Base-by-base conservation (phyloP, 345 rosid species). In the Orychophragmus violaceus region DNA sequence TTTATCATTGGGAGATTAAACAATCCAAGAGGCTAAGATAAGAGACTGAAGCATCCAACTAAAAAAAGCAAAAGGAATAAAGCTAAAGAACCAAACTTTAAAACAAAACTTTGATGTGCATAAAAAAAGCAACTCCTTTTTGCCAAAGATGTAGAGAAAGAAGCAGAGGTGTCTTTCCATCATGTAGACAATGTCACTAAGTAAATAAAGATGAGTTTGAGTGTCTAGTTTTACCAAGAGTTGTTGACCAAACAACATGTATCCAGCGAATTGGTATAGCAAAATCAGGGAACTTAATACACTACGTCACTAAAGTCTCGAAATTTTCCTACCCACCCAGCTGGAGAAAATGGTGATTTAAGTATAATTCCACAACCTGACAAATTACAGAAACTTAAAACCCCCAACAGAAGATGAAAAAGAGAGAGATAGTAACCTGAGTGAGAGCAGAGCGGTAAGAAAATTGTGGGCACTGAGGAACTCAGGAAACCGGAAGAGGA, bases 71-170 rank as follows among this genome's bases (percentile, higher is more conserved):
- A 48, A 74, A 66, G 52, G 70, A 71, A 79, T 66, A 74, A 81
- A 79, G 71, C 70, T 70, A 75, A 75, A 50, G 76, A 66, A 52
- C 35, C 71, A 56, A 60, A 27, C 65, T 80, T 76, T 60, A 69
- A 48, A 30, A 78, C 48, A 66, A 77, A 56, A 77, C 62, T 68
- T 72, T 72, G 66, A 77, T 62, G 59, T 25, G 64, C 77, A 49
- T 50, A 30, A 25, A n/a, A 16, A 52, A 69, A 49, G 73, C 62
- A 70, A 64, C 21, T 46, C 33, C 33, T 52, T 59, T 35, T 64
- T 68, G 44, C 16, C 60, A 37, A 69, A 56, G 53, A 32, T 61
- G 29, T 41, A 71, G 75, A 58, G 67, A 65, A 57, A 33, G 35
- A 64, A 65, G 71, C 56, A 64, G 33, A 64, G 24, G 29, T n/a